phyloP scores from a whole-genome alignment of 305 asterid species.

The Solanum hybrid region DNA sequence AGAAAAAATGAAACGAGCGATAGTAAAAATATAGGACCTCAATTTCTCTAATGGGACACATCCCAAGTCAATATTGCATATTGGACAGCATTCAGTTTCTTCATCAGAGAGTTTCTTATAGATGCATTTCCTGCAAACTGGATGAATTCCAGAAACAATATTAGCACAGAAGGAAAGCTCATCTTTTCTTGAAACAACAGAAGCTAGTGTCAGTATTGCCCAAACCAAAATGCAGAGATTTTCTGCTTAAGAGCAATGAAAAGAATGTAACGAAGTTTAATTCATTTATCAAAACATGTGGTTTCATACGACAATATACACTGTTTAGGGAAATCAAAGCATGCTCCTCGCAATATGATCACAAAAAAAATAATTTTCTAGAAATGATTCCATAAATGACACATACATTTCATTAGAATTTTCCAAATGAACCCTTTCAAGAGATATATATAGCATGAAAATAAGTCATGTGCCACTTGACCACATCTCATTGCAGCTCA shows the following conservation, averaged over 20 bases:
- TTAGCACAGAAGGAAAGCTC: not conserved
- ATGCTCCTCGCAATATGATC: not conserved
- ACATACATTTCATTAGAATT: not conserved
- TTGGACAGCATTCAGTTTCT: slow-evolving; percentile 63
- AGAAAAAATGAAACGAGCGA: not conserved
- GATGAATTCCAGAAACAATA: slow-evolving; percentile 5
- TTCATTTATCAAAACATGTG: not conserved
- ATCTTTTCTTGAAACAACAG: not conserved
- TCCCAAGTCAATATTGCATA: slow-evolving; percentile 70
- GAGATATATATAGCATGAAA: not conserved
- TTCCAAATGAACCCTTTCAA: not conserved
- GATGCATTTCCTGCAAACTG: slow-evolving; percentile 82
- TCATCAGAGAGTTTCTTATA: slow-evolving; percentile 61
- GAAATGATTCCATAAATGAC: not conserved
- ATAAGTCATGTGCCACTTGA: not conserved
- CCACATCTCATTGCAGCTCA: not conserved
- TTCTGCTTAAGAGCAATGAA: not conserved
- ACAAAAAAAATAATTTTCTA: not conserved
- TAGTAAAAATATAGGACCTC: slow-evolving; percentile 35
- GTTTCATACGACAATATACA: not conserved
- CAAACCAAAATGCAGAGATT: not conserved
- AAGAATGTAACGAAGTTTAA: not conserved
- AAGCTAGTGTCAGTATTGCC: not conserved
- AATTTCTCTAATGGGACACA: slow-evolving; percentile 66
- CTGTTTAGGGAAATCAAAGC: not conserved